These are phyloP conservation scores for Blastocystis sp. DNA, from an alignment of 352 stramenopile species.

Conservation along the genomic window DNA sequence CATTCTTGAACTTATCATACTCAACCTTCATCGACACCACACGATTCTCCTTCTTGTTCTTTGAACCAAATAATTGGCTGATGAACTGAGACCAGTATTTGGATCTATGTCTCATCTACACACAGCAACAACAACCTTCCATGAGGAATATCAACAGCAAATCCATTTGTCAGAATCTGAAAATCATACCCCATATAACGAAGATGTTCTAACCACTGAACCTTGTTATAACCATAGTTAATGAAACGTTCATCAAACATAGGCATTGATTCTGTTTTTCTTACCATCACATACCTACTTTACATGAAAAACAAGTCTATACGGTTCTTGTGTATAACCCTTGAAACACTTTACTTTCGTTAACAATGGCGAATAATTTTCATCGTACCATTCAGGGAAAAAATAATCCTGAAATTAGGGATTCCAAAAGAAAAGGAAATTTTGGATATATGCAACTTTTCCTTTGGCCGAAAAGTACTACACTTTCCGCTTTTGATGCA, in stretches of 20 bases:
- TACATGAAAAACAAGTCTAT: background rate
- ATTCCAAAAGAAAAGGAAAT: background rate
- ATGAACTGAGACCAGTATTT: constrained; percentile 18
- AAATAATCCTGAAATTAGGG: constrained; percentile 19
- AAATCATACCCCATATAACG: constrained; percentile 37
- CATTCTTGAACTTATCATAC: background rate
- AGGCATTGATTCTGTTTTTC: background rate
- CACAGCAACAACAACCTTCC: background rate
- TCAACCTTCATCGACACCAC: background rate
- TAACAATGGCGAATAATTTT: constrained; percentile 6
- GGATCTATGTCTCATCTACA: background rate
- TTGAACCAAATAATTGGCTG: background rate
- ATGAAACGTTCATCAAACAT: constrained; percentile 59
- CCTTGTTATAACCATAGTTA: constrained; percentile 62
- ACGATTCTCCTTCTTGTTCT: background rate
- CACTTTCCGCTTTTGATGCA: background rate
- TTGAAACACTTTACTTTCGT: constrained; percentile 51
- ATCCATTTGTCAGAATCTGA: constrained; percentile 24
- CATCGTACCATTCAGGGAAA: constrained; percentile 16
- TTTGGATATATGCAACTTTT: background rate
- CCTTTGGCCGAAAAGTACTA: constrained; percentile 29
- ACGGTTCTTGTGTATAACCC: constrained; percentile 55
- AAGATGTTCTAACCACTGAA: constrained; percentile 60
- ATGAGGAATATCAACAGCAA: constrained; percentile 47
- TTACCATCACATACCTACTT: constrained; percentile 53